These are phyloP conservation scores for Monosporascus ibericus DNA, from an alignment of 2,329 filamentous ascomycete species.

Conservation along the genomic window DNA sequence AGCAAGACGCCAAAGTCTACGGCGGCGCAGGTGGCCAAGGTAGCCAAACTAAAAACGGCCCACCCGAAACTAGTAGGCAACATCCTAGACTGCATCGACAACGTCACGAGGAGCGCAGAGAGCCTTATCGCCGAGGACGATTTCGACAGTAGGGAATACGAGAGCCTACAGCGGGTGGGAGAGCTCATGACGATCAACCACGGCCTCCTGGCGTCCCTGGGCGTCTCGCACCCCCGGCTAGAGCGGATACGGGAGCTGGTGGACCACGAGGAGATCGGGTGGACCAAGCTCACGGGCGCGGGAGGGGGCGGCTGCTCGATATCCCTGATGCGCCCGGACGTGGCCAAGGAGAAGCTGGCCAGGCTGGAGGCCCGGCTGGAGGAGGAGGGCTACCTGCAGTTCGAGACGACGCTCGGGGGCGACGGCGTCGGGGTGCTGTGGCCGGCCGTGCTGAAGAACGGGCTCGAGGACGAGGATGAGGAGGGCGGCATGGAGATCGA, in stretches of 20 bases:
- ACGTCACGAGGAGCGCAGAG: constrained; percentile 53
- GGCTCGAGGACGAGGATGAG: constrained; percentile 59
- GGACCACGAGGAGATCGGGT: constrained; percentile 83
- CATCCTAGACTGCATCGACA: constrained; percentile 82
- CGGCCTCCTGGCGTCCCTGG: constrained; percentile 81
- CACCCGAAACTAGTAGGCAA: constrained; percentile 73
- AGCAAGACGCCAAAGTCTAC: constrained; percentile 86
- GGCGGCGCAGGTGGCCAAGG: constrained; percentile 78
- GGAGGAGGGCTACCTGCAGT: constrained; percentile 72
- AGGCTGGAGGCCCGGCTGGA: constrained; percentile 60
- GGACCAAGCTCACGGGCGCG: constrained; percentile 95
- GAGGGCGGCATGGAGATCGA: constrained; percentile 90
- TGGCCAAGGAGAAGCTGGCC: constrained; percentile 48
- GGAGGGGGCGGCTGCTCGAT: constrained; percentile 96
- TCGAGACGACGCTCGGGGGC: constrained; percentile 84
- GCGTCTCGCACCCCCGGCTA: constrained; percentile 88
- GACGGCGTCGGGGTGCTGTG: constrained; percentile 92
- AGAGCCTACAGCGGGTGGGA: constrained; percentile 67
- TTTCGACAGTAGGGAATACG: constrained; percentile 60
- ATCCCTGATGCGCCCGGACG: constrained; percentile 70
- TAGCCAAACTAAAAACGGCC: constrained; percentile 61
- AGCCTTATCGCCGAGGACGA: constrained; percentile 51
- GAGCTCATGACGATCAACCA: constrained; percentile 93
- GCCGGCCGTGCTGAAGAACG: constrained; percentile 85
- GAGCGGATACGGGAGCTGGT: constrained; percentile 89